A percentile compares a stretch with the other conserved stretches of the same genome.
phyloP scores from a whole-genome alignment of 2,329 filamentous ascomycete genomes.

The Fusarium lateritium region DNA sequence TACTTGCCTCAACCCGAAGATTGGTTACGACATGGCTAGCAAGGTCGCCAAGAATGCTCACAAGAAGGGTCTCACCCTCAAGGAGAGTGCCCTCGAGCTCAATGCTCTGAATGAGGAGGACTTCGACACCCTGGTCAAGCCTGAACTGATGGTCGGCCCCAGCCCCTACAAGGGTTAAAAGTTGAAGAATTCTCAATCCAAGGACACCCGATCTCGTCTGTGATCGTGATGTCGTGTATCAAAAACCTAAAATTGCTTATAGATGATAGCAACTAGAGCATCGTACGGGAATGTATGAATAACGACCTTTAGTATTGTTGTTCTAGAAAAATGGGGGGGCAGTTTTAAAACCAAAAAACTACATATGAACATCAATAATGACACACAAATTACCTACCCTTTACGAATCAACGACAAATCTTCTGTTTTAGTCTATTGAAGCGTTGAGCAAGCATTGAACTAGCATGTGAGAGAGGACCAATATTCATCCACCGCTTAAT shows the following conservation, averaged over 20 bases:
- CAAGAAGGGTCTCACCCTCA: slow-evolving; percentile 96
- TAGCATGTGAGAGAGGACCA: slow-evolving; percentile 18
- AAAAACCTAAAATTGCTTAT: slow-evolving; percentile 29
- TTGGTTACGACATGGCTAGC: slow-evolving; percentile 96
- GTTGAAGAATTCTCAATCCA: background rate
- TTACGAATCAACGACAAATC: background rate
- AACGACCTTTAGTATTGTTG: background rate
- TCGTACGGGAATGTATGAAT: background rate
- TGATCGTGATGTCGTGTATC: slow-evolving; percentile 19
- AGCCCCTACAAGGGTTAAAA: slow-evolving; percentile 69
- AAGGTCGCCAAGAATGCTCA: slow-evolving; percentile 99
- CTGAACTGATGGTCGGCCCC: slow-evolving; percentile 95
- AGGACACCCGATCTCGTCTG: background rate
- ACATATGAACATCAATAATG: slow-evolving; percentile 5
- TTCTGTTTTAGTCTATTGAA: background rate
- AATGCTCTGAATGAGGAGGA: slow-evolving; percentile 89
- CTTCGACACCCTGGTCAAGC: slow-evolving; percentile 90
- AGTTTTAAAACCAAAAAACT: background rate
- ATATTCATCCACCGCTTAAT: slow-evolving; percentile 3
- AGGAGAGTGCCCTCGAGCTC: slow-evolving; percentile 94
- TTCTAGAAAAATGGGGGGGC: background rate
- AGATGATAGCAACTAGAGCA: slow-evolving; percentile 9
- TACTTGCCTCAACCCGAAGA: slow-evolving; percentile 96
- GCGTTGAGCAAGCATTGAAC: background rate
- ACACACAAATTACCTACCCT: background rate